Percentiles rank a stretch among this genome's conserved stretches.
Evolutionary conservation across 129 eudicot species (phyloP).

Genomic region (Rutidosis leptorrhynchoides): DNA sequence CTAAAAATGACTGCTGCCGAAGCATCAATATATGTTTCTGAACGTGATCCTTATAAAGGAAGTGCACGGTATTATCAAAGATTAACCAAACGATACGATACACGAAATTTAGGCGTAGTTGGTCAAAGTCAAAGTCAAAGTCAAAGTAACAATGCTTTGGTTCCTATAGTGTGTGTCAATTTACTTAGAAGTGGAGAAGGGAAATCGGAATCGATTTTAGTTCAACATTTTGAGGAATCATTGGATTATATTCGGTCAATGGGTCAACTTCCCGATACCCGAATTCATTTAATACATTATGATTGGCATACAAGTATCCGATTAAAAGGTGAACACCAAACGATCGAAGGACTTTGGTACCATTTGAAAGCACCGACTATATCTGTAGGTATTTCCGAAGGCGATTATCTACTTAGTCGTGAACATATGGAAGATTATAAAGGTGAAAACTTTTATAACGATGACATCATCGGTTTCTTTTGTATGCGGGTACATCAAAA

Average conservation of each 20-base stretch:
- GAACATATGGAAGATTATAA: conserved; percentile 49
- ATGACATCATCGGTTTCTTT: conserved; percentile 70
- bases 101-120: conserved; percentile 39
- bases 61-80: conserved; percentile 82
- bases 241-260: conserved; percentile 60
- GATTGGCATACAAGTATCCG: conserved; percentile 93
- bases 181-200: conserved; percentile 82
- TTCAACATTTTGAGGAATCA: conserved; percentile 87
- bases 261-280: conserved; percentile 68
- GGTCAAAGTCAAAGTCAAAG: conserved; percentile 52
- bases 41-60: conserved; percentile 82
- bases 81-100: conserved; percentile 70
- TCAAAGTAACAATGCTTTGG: conserved; percentile 53
- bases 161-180: conserved; percentile 81
- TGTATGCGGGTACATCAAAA: conserved; percentile 79
- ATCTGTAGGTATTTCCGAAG: conserved; percentile 79
- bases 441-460: conserved; percentile 60
- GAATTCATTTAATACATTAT: conserved; percentile 66
- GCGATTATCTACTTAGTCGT: conserved; percentile 76
- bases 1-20: conserved; percentile 88
- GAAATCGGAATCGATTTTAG: conserved; percentile 80
- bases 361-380: conserved; percentile 77
- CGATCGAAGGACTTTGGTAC: conserved; percentile 95
- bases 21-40: conserved; percentile 86
- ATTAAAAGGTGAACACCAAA: conserved; percentile 78